Conservation (phyloP, 371 early-diverging fungal genomes). For the Synchytrium microbalum region DNA sequence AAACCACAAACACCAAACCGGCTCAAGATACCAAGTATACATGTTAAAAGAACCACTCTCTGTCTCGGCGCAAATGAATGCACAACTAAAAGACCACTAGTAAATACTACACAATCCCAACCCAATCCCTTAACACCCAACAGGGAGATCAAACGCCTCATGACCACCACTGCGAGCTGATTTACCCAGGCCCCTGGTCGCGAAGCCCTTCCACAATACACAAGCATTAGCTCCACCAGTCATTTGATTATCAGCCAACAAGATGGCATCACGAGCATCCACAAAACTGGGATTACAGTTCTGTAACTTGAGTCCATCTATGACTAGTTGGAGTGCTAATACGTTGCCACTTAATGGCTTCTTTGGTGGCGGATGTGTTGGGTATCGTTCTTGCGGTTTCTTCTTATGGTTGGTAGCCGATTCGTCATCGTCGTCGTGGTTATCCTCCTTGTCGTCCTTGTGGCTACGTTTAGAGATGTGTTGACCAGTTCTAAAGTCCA, state of each 20-base stretch:
- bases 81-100: too few species aligned
- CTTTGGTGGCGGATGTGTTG: slow-evolving; percentile 21
- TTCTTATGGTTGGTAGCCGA: neutral
- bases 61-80: too few species aligned
- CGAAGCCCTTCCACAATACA: slow-evolving; percentile 81
- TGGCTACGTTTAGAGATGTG: neutral
- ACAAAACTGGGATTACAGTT: slow-evolving; percentile 86
- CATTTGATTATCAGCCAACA: slow-evolving; percentile 71
- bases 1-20: too few species aligned
- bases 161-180: slow-evolving; percentile 9
- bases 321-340: slow-evolving; percentile 73
- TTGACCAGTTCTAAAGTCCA: neutral
- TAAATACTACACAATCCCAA: neutral
- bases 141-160: slow-evolving; percentile 3
- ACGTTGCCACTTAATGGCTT: slow-evolving; percentile 59
- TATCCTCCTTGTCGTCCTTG: neutral
- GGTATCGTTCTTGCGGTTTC: slow-evolving; percentile 21
- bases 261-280: slow-evolving; percentile 89
- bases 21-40: too few species aligned
- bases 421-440: neutral
- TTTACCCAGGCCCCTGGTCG: slow-evolving; percentile 83
- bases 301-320: slow-evolving; percentile 89
- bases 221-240: slow-evolving; percentile 77
- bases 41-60: too few species aligned
- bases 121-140: neutral